Base-by-base conservation (phyloP, 768 basidiomycete genomes). In the Dentipellis sp. region DNA sequence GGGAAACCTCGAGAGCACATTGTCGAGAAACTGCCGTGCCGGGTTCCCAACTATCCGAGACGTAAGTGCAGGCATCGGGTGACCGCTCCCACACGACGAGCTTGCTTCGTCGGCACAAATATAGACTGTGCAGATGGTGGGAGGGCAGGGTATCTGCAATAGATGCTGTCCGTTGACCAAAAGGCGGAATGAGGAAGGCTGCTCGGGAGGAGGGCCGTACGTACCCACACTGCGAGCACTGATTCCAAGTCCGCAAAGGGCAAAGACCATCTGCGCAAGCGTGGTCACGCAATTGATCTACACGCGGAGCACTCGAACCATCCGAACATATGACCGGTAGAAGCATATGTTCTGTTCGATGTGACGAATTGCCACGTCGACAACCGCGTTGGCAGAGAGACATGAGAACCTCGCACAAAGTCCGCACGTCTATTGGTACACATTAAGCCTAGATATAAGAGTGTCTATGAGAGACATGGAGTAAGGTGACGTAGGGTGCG, bases 51-150 rank as follows among this genome's bases (percentile, higher is more conserved):
- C 49, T 40, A 48, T 46, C 34, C 34, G 50, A n/a, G 37, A 16
- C 16, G 17, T 17, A 17, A 42, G 16, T 16, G 40, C 40, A 45
- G 38, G 11, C 38, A 22, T 37, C 50, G 46, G 5, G 45, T 52
- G 59, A 40, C 34, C 45, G 23, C 55, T 58, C 50, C 45, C 59
- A 50, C 59, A 58, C 22, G 59, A 23, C 22, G n/a, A 34, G n/a
- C 4, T 12, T 11, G 36, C 37, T 55, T 52, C 56, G 55, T 50
- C 36, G 35, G 45, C 21, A 17, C 11, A 14, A 23, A 10, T 19
- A 39, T 34, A 14, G 42, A 10, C 21, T n/a, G 22, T 12, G 35
- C 54, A 42, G 48, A 35, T 55, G 29, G 23, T n/a, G 11, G 37
- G 10, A 21, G 17, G 45, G n/a, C n/a, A n/a, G n/a, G n/a, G n/a